Evolutionary conservation across 139 green algal species (phyloP).

Genomic region (Zygnema cylindricum): DNA sequence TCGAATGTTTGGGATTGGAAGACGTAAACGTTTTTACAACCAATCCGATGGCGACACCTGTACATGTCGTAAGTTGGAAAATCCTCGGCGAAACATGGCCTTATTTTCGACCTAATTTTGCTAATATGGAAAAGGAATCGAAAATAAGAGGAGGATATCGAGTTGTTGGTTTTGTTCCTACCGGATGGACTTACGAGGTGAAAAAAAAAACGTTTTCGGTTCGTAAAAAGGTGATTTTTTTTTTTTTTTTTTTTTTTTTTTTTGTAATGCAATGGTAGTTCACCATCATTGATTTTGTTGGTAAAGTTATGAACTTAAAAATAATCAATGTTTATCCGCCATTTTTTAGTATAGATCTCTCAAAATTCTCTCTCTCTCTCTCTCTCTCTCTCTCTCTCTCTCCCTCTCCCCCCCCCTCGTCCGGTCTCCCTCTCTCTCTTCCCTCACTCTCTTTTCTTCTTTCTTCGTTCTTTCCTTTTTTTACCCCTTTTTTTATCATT

Average conservation of each 20-base stretch:
- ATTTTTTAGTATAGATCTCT: not conserved
- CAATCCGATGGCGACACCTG: conserved; percentile 31
- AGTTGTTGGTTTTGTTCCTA: conserved; percentile 88
- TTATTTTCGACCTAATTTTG: conserved; percentile 92
- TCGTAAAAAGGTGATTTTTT: conserved; percentile 27
- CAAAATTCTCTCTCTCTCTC: not conserved
- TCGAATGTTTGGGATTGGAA: conserved; percentile 39
- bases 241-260: too few relatives aligned
- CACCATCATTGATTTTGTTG: too few relatives aligned
- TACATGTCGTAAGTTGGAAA: conserved; percentile 60
- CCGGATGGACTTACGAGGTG: conserved; percentile 86
- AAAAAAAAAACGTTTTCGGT: conserved; percentile 60
- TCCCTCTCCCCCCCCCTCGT: not conserved
- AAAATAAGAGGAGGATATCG: conserved; percentile 53
- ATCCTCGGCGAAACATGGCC: conserved; percentile 72
- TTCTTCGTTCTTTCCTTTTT: too few relatives aligned
- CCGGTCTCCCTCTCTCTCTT: not conserved
- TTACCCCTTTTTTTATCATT: too few relatives aligned
- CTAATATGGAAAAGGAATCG: conserved; percentile 59
- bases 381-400: not conserved
- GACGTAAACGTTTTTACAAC: conserved; percentile 48
- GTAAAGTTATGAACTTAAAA: too few relatives aligned
- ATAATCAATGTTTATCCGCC: too few relatives aligned
- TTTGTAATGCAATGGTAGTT: too few relatives aligned
- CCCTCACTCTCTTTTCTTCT: not conserved